Base-by-base conservation (phyloP, 2,329 filamentous ascomycete genomes). In the Venturia pyrina region DNA sequence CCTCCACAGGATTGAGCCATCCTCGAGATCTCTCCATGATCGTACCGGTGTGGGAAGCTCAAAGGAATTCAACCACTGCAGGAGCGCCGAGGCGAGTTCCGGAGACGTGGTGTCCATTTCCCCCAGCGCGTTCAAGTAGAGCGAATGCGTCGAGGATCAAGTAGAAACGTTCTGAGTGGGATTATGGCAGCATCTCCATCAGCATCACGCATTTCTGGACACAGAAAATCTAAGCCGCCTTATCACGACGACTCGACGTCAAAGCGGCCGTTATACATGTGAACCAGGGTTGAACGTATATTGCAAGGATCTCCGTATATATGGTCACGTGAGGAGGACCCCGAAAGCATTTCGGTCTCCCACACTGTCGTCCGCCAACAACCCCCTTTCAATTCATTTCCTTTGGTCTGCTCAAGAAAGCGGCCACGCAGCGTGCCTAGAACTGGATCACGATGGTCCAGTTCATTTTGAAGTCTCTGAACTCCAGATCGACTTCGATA, bases 1-100 rank as follows among this genome's bases (percentile, higher is more conserved):
- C 28, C 76, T 73, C 80, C 80, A 82, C 19, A 82, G 74, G 24
- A 77, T 71, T 67, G 76, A 75, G 67, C 80, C 80, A 70, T 81
- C 79, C 66, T 77, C 77, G 67, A 82, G 74, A 65, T 79, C 77
- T 65, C 70, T 74, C 74, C 78, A 78, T 48, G 73, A 69, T 21
- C 72, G 73, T 43, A 78, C 74, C 43, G 68, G 68, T 65, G 73
- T 70, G 48, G 72, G 71, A 53, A 77, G 70, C 37, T 79, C 74
- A 70, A 81, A 81, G 1, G 78, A 78, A 66, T 78, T 77, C 40
- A 81, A 32, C 65, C 64, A 67, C 53, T 63, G 66, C 13, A 67
- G 28, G 7, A 67, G 53, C 50, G 66, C 65, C 15, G 43, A 56
- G 15, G 63, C 66, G 15, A 67, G 44, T 34, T 65, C 66, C 15